These are phyloP conservation scores for Nakazawaea sp. DNA, from an alignment of 805 yeast genomes.

Conservation along the genomic window DNA sequence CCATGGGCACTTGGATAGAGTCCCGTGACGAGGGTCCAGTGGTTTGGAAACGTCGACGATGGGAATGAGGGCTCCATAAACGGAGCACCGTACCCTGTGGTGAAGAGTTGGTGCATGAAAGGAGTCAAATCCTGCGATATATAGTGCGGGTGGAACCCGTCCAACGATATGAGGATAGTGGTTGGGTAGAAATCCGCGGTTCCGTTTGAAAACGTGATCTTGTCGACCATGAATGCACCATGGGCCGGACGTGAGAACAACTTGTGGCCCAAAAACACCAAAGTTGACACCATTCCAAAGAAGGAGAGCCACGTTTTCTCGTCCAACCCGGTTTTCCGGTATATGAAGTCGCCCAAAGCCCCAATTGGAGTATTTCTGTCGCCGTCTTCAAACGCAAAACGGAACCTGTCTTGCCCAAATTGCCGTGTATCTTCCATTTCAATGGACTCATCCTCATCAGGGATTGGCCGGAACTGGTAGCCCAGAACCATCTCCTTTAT, in stretches of 20 bases:
- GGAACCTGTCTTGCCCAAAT: slow-evolving; percentile 12
- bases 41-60: slow-evolving; percentile 84
- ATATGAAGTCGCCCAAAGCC: background rate
- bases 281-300: background rate
- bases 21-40: slow-evolving; percentile 89
- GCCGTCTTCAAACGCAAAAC: slow-evolving; percentile 14
- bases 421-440: slow-evolving; percentile 20
- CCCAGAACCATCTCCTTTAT: background rate
- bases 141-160: slow-evolving; percentile 90
- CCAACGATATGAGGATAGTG: slow-evolving; percentile 73
- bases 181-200: slow-evolving; percentile 71
- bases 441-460: slow-evolving; percentile 4
- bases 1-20: slow-evolving; percentile 80
- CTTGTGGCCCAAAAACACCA: background rate
- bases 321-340: background rate
- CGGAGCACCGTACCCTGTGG: slow-evolving; percentile 58
- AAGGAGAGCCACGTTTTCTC: background rate
- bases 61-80: slow-evolving; percentile 87
- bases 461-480: background rate
- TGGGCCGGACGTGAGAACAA: background rate
- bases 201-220: slow-evolving; percentile 38
- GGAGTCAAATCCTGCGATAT: slow-evolving; percentile 66
- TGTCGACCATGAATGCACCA: background rate
- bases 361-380: slow-evolving; percentile 1
- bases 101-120: slow-evolving; percentile 48